These are phyloP conservation scores for Haplosporangium sp. DNA, from an alignment of 371 early-diverging fungal genomes.

Conservation along the genomic window DNA sequence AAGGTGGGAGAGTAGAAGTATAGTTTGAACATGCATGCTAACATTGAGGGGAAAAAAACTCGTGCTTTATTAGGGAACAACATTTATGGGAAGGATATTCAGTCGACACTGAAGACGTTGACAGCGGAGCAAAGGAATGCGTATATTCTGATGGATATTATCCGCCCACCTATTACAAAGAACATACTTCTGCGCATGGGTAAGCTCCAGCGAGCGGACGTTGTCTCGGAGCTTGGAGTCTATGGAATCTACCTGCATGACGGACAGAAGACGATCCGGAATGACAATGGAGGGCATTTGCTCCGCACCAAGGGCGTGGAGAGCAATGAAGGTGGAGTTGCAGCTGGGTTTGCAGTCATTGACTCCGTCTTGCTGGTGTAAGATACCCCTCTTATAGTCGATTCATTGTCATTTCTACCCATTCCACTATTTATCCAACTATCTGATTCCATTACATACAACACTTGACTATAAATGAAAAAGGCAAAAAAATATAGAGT, in stretches of 20 bases:
- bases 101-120: conserved; percentile 62
- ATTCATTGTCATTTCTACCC: neutral
- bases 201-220: conserved; percentile 73
- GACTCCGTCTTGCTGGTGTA: conserved; percentile 85
- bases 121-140: conserved; percentile 73
- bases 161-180: conserved; percentile 79
- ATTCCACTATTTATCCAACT: neutral
- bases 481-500: too few relatives aligned
- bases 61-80: conserved; percentile 75
- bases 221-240: conserved; percentile 93
- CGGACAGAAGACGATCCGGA: conserved; percentile 71
- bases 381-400: neutral
- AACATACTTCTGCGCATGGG: conserved; percentile 89
- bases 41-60: too few relatives aligned
- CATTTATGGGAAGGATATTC: conserved; percentile 91
- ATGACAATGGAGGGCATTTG: conserved; percentile 89
- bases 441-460: neutral
- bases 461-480: too few relatives aligned
- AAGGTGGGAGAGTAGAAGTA: too few relatives aligned
- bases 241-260: conserved; percentile 91
- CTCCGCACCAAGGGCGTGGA: conserved; percentile 90
- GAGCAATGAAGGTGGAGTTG: conserved; percentile 96
- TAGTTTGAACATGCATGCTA: too few relatives aligned
- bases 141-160: conserved; percentile 93
- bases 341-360: conserved; percentile 98